Base-by-base conservation (phyloP, 2,329 filamentous ascomycete genomes). In the Colletotrichum nymphaeae region DNA sequence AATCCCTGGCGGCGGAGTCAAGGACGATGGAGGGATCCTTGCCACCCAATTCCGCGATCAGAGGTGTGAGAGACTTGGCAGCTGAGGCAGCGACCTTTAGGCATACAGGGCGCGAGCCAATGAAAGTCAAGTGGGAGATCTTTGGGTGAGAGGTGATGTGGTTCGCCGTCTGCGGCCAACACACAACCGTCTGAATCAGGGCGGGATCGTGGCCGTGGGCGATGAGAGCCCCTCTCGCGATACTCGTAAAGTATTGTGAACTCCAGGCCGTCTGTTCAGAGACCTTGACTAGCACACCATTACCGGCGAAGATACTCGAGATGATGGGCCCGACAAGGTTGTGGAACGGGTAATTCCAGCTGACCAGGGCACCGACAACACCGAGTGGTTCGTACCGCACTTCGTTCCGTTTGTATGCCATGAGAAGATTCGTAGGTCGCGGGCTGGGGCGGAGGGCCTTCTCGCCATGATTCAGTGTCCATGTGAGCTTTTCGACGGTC, bases 311-410 rank as follows among this genome's bases (percentile, higher is more conserved):
- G 63, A 98, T 89, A 19, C 94, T 92, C 76, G 94, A 95, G 80
- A 98, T 97, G 76, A 98, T 90, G 16, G 96, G 97, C 0, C 94
- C 95, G 59, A 98, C 90, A 75, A 98, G 88, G 83, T 99, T 99
- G 85, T 99, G 97, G 83, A 98, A 97, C 57, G 94, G 92, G 81
- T 95, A 98, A 86, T 99, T 99, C 97, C 97, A 99, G 80, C 94
- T 97, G 56, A 99, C 95, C 65, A 96, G 93, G 22, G 97, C 96
- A 12, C 95, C 93, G 6, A 99, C 94, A 46, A 99, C 95, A 19
- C 97, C 97, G 24, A 98, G 86, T 16, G 97, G 96, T 83, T 99
- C 95, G 83, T 97, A 99, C 63, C 90, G 86, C 32, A 99, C 95
- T 75, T 92, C 93, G 80, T 98, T 98, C 81, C 90, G 91, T 88